These are phyloP conservation scores for Triticum timopheevii DNA, from an alignment of 176 grass and related monocot species.

Conservation along the genomic window DNA sequence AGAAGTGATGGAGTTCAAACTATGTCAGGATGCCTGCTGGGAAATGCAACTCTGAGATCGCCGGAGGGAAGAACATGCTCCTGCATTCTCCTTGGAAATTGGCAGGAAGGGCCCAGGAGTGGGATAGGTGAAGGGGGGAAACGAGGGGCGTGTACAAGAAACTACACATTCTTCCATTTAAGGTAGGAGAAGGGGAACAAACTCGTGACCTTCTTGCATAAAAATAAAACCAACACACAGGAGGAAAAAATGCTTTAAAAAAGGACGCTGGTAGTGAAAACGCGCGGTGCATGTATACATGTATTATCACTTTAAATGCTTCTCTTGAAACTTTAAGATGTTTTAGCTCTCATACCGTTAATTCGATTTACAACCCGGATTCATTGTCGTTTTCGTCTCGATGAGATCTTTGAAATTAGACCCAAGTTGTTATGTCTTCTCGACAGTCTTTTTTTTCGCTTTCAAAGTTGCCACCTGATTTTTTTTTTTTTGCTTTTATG, in stretches of 20 bases:
- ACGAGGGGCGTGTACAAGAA: constrained; percentile 9
- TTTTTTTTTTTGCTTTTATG: too few species aligned
- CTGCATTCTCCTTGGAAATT: not conserved
- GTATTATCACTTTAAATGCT: too few species aligned
- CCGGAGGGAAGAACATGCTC: not conserved
- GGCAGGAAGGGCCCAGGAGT: not conserved
- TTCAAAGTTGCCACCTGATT: too few species aligned
- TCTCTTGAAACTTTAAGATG: too few species aligned
- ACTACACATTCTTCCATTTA: not conserved
- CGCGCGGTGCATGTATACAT: not conserved
- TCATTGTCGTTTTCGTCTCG: too few species aligned
- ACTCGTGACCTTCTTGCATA: constrained; percentile 24
- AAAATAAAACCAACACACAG: not conserved
- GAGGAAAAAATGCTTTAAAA: not conserved
- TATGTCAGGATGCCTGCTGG: not conserved
- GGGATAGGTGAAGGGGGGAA: not conserved
- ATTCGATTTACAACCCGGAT: too few species aligned
- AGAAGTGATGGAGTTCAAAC: not conserved
- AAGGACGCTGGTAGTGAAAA: not conserved
- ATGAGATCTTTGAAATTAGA: too few species aligned
- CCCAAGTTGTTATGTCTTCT: too few species aligned
- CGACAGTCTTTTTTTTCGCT: too few species aligned
- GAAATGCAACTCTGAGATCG: not conserved
- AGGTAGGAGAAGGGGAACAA: constrained; percentile 14
- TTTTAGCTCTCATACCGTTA: too few species aligned